Evolutionary conservation across 805 yeast species (phyloP), one percentile per base, ranked within the genome.

Genomic region (Metschnikowia chrysomelidarum): DNA sequence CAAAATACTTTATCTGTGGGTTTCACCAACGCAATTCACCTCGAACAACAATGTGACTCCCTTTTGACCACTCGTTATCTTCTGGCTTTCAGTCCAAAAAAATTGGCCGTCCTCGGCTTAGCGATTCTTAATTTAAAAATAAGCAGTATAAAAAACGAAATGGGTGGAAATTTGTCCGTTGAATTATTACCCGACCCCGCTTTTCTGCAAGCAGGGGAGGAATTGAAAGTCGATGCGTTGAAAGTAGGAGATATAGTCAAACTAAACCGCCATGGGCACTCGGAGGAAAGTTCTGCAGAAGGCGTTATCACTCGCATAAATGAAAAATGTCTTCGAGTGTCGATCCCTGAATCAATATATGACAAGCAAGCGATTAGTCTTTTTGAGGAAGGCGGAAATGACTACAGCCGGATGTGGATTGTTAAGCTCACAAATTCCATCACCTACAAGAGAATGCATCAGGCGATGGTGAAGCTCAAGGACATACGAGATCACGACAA

Each of bases 221-320:
- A 52, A 19, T 53, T 75, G 5, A 68, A 63, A 10, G 45, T 60
- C 12, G 82, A 85, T 1, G 76, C 75, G 16, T 56, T 87, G 18
- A 71, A 78, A 44, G 72, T 74, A 4, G 96, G 96, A 10, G 96
- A 87, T 59, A 79, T 86, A 26, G 89, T 87, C 2, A 73, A 69
- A 46, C 41, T 86, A 9, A 78, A 80, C 15, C 64, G 60, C 36
- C 67, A 72, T 64, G 62, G 68, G 0, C 44, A 56, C 1, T 13
- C 51, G 24, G 41, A 34, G 11, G 37, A 42, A 4, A 43, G 58
- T 4, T 50, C 60, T 2, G 37, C 80, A 5, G 81, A 75, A 40
- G 95, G 84, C 7, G 93, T 87, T 0, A 74, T 89, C 0, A 69
- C 77, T 7, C 74, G 76, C 36, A 61, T 80, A 0, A 62, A 75